Conservation (phyloP, 306 rosid species). For the Vigna unguiculata region DNA sequence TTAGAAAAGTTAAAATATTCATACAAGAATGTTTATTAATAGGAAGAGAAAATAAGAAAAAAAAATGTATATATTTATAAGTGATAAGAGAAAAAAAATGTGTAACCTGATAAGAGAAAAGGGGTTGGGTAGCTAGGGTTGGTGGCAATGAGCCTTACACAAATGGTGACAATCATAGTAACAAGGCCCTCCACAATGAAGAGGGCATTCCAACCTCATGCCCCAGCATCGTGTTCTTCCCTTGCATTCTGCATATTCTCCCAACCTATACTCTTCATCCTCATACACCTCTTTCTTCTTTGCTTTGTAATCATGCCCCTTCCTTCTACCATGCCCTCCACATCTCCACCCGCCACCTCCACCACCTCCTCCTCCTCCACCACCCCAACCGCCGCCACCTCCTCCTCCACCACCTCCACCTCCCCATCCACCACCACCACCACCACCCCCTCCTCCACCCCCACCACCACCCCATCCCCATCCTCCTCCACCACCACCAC, state of each 20-base stretch:
- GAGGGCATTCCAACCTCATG: conserved; percentile 85
- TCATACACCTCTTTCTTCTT: conserved; percentile 41
- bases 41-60: neutral
- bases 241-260: conserved; percentile 85
- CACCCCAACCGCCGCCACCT: conserved; percentile 75
- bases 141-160: conserved; percentile 87
- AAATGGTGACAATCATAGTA: conserved; percentile 79
- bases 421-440: conserved; percentile 49
- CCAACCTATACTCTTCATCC: conserved; percentile 60
- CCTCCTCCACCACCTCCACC: conserved; percentile 78
- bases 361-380: conserved; percentile 55
- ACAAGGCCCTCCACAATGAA: conserved; percentile 92
- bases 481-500: conserved; percentile 18
- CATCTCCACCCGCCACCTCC: conserved; percentile 70
- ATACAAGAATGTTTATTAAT: neutral
- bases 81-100: no score
- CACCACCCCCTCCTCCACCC: conserved; percentile 42
- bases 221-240: conserved; percentile 72
- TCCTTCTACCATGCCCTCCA: conserved; percentile 50
- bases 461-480: conserved; percentile 17
- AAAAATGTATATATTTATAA: no score
- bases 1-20: neutral
- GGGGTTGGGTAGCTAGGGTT: neutral
- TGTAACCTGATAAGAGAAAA: no score
- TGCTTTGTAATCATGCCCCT: conserved; percentile 16